These are phyloP conservation scores for Cairneyella variabilis DNA, from an alignment of 495 filamentous ascomycete genomes.

Conservation along the genomic window DNA sequence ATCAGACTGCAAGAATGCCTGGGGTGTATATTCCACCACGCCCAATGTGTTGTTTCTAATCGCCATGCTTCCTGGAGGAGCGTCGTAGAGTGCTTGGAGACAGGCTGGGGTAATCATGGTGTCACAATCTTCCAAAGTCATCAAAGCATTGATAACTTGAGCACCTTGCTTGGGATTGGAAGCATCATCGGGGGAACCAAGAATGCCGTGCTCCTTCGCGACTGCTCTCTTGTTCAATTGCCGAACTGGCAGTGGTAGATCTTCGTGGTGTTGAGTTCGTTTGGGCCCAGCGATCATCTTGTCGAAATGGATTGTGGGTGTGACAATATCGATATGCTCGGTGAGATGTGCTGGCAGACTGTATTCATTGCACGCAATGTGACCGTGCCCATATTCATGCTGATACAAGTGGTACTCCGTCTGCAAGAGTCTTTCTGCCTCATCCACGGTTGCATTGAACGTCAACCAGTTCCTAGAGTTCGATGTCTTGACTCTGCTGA, in stretches of 20 bases:
- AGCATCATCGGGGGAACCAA: slow-evolving; percentile 15
- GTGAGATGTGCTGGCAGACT: slow-evolving; percentile 16
- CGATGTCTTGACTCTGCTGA: slow-evolving; percentile 42
- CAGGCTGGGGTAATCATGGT: slow-evolving; percentile 31
- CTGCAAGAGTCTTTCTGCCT: slow-evolving; percentile 53
- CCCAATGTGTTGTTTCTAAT: slow-evolving; percentile 29
- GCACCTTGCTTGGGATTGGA: slow-evolving; percentile 31
- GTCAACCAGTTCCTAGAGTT: slow-evolving; percentile 42
- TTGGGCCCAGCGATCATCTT: slow-evolving; percentile 9
- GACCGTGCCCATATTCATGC: slow-evolving; percentile 41
- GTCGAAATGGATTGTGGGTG: slow-evolving; percentile 24
- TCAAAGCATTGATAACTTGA: slow-evolving; percentile 24
- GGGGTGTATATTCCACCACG: slow-evolving; percentile 36
- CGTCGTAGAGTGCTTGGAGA: slow-evolving; percentile 29
- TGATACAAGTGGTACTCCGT: slow-evolving; percentile 58
- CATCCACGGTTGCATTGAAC: slow-evolving; percentile 48
- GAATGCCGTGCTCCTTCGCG: slow-evolving; percentile 3
- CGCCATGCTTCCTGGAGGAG: slow-evolving; percentile 17
- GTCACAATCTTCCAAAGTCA: slow-evolving; percentile 33
- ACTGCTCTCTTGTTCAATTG: slow-evolving; percentile 14
- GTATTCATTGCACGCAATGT: slow-evolving; percentile 25
- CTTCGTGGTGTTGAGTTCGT: slow-evolving; percentile 5
- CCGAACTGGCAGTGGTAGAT: slow-evolving; percentile 9
- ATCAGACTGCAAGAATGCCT: slow-evolving; percentile 47
- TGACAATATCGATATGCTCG: slow-evolving; percentile 21